Base-by-base conservation (phyloP, 805 yeast species). In the Jamesozyma lodderae region DNA sequence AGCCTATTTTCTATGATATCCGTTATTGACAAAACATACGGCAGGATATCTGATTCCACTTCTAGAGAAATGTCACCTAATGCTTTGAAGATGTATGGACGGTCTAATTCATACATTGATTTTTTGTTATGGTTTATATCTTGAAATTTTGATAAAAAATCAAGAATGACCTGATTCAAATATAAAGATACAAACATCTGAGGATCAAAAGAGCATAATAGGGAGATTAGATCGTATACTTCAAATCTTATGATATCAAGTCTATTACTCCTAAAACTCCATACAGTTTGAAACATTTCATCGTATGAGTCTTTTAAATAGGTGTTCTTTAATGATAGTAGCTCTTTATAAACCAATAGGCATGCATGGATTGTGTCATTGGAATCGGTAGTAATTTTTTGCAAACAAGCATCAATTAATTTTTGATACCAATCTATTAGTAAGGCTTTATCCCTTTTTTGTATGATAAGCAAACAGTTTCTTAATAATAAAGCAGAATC, bases 401-500 rank as follows among this genome's bases (percentile, higher is more conserved):
- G 62, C 2, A 77, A 72, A 2, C 88, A 81, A 52, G 76, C 77
- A 27, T 73, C 79, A 42, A 79, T 68, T 22, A 87, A 65, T 41
- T 72, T 70, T 39, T 70, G 70, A 53, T 82, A 79, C 88, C 95
- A 84, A 45, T 72, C 73, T 36, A 72, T 71, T 44, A 87, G 71
- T 30, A 82, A 61, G 24, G 72, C 74, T n/a, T 68, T 57, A 53
- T 88, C 96, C 42, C 96, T 68, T 41, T 79, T 79, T 47, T 81
- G 78, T 11, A 87, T 74, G 8, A 87, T 84, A 35, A 70, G 70
- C 48, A 87, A 69, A 57, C 95, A 84, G 36, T 77, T 72, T 29
- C 77, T 78, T 41, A 88, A 63, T 1, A 94, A 79, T 1, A 73
- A 68, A 0, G 95, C 94, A 1, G 95, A 77, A 51, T 88, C 96